Conservation (phyloP, 495 filamentous ascomycete genomes). For the Penicillium mononematosum region DNA sequence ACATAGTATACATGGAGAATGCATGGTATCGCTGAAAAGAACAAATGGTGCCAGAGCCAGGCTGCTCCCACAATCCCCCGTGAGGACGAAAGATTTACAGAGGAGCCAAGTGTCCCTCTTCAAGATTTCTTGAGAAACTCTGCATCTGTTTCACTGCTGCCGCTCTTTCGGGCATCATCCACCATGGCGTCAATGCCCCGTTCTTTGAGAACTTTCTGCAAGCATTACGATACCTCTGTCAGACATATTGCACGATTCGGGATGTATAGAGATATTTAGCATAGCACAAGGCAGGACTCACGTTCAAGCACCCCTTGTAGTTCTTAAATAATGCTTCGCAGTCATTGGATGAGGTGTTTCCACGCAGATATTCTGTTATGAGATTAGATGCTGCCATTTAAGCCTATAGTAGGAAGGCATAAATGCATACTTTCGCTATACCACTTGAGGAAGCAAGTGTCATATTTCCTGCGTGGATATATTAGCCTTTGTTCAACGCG, state of each 20-base stretch:
- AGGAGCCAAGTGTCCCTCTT: conserved; percentile 19
- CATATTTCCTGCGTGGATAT: conserved; percentile 63
- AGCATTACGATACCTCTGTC: background rate
- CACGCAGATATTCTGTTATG: conserved; percentile 75
- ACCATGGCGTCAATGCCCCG: conserved; percentile 83
- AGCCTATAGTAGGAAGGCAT: background rate
- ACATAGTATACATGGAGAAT: conserved; percentile 5
- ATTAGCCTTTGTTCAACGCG: conserved; percentile 21
- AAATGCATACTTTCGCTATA: conserved; percentile 81
- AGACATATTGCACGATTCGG: conserved; percentile 4
- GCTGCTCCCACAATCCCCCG: background rate
- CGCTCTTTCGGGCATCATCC: conserved; percentile 74
- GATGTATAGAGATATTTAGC: background rate
- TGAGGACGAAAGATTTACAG: background rate
- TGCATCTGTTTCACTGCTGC: conserved; percentile 73
- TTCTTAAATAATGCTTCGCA: conserved; percentile 80
- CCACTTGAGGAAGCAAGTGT: conserved; percentile 93
- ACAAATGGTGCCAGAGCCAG: background rate
- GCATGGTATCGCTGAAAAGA: conserved; percentile 10
- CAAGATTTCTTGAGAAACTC: conserved; percentile 58
- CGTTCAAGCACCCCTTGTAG: conserved; percentile 78
- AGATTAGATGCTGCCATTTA: conserved; percentile 9
- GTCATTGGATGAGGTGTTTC: conserved; percentile 75
- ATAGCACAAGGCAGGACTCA: conserved; percentile 40
- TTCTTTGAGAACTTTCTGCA: conserved; percentile 75